Conservation (phyloP, 2,329 filamentous ascomycete genomes). For the Aaosphaeria pasadenensis region DNA sequence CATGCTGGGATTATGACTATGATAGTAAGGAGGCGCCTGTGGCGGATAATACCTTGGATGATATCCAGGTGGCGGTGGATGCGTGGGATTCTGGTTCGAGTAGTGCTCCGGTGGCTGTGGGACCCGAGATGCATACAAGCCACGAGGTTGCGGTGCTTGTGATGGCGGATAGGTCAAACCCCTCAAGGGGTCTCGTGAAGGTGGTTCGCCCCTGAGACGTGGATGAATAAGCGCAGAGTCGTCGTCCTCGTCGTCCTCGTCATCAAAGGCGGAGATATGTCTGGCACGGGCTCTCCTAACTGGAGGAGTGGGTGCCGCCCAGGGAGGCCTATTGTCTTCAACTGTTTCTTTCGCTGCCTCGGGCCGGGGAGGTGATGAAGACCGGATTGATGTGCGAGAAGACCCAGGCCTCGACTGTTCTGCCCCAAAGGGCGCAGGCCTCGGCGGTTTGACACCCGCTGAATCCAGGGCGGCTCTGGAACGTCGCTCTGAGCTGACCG, state of each 20-base stretch:
- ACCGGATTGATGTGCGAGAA: not conserved
- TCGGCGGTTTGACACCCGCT: too few relatives aligned
- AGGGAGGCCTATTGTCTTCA: constrained; percentile 29
- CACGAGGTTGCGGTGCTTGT: constrained; percentile 22
- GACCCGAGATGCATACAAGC: constrained; percentile 34
- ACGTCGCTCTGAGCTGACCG: too few relatives aligned
- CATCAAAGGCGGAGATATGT: constrained; percentile 26
- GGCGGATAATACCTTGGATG: constrained; percentile 36
- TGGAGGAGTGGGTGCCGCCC: constrained; percentile 29
- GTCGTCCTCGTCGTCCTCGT: constrained; percentile 26
- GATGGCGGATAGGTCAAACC: constrained; percentile 16
- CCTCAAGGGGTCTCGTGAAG: constrained; percentile 21
- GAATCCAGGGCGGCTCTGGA: too few relatives aligned
- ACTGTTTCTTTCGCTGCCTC: constrained; percentile 15
- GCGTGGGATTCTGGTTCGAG: constrained; percentile 25
- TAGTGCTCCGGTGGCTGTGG: constrained; percentile 33
- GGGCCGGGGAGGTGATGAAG: constrained; percentile 7
- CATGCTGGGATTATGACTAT: constrained; percentile 29
- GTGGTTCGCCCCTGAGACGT: constrained; percentile 26
- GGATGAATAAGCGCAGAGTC: constrained; percentile 28
- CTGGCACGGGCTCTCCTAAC: constrained; percentile 25
- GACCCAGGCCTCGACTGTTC: not conserved
- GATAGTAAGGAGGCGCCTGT: constrained; percentile 33
- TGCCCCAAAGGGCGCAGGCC: too few relatives aligned
- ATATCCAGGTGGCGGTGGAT: constrained; percentile 59